phyloP scores from a whole-genome alignment of 805 yeast genomes.

The Blastobotrys attinorum region DNA sequence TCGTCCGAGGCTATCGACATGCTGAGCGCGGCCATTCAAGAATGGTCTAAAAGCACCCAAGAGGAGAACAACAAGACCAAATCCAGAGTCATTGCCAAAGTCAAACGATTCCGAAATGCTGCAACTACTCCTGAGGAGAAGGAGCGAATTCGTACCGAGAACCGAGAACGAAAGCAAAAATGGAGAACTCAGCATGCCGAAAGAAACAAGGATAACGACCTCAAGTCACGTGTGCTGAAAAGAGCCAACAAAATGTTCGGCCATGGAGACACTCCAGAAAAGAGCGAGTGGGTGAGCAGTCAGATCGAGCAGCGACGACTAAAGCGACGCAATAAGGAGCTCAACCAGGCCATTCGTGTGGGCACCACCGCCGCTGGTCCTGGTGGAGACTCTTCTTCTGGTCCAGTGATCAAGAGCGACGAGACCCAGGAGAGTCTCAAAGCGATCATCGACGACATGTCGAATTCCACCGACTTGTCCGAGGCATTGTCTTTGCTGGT shows the following conservation, averaged over 20 bases:
- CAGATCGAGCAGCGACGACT: slow-evolving; percentile 63
- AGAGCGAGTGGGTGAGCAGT: slow-evolving; percentile 58
- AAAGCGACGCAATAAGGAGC: slow-evolving; percentile 43
- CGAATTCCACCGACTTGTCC: neutral
- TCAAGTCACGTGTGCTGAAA: slow-evolving; percentile 67
- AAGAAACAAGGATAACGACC: slow-evolving; percentile 80
- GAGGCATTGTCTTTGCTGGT: neutral
- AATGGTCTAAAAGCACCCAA: slow-evolving; percentile 10
- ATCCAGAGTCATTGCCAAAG: neutral
- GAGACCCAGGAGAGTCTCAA: neutral
- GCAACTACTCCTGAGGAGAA: slow-evolving; percentile 31
- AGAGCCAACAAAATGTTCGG: slow-evolving; percentile 68
- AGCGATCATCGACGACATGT: neutral
- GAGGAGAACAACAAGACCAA: slow-evolving; percentile 6
- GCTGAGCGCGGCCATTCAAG: slow-evolving; percentile 20
- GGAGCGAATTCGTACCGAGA: slow-evolving; percentile 56
- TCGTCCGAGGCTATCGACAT: slow-evolving; percentile 20
- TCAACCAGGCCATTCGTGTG: neutral
- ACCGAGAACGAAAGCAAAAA: slow-evolving; percentile 68
- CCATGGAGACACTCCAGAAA: slow-evolving; percentile 44
- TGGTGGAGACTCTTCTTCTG: too few species aligned
- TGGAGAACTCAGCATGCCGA: slow-evolving; percentile 79
- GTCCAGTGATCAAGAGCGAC: neutral
- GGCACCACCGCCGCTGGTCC: too few species aligned
- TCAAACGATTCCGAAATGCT: neutral